A percentile compares a stretch with the other conserved stretches of the same genome.
These are phyloP conservation scores for Exophiala oligosperma DNA, from an alignment of 2,329 filamentous ascomycete species.

Conservation along the genomic window DNA sequence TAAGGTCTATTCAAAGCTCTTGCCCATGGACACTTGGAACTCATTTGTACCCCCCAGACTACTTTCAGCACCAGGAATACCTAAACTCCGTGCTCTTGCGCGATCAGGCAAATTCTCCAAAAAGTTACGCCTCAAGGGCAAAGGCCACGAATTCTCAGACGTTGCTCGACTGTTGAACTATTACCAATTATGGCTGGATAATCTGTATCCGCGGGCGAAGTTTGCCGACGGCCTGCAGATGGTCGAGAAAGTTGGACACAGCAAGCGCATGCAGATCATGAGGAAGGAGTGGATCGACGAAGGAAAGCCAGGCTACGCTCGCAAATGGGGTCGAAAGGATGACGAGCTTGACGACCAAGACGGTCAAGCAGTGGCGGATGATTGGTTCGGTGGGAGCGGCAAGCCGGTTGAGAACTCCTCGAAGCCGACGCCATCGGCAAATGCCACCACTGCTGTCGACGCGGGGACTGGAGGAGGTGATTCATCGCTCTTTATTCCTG, in stretches of 20 bases:
- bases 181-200: constrained; percentile 96
- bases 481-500: constrained; percentile 16
- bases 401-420: neutral
- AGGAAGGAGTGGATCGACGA: constrained; percentile 84
- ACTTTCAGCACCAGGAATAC: constrained; percentile 80
- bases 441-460: neutral
- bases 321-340: constrained; percentile 7
- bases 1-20: constrained; percentile 35
- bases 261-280: constrained; percentile 71
- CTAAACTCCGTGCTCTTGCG: constrained; percentile 63
- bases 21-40: neutral
- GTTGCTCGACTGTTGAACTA: constrained; percentile 78
- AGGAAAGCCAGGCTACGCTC: constrained; percentile 40
- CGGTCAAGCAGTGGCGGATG: constrained; percentile 4
- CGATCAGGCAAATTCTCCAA: constrained; percentile 24
- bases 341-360: constrained; percentile 14
- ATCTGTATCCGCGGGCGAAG: constrained; percentile 90
- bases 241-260: constrained; percentile 91
- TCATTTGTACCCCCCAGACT: constrained; percentile 53
- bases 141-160: constrained; percentile 94
- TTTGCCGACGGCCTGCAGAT: constrained; percentile 87
- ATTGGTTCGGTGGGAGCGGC: constrained; percentile 11
- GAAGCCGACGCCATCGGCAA: neutral
- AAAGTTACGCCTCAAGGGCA: constrained; percentile 68
- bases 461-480: constrained; percentile 9